phyloP scores from a whole-genome alignment of 352 stramenopile species.

The Phytopythium kandeliae region DNA sequence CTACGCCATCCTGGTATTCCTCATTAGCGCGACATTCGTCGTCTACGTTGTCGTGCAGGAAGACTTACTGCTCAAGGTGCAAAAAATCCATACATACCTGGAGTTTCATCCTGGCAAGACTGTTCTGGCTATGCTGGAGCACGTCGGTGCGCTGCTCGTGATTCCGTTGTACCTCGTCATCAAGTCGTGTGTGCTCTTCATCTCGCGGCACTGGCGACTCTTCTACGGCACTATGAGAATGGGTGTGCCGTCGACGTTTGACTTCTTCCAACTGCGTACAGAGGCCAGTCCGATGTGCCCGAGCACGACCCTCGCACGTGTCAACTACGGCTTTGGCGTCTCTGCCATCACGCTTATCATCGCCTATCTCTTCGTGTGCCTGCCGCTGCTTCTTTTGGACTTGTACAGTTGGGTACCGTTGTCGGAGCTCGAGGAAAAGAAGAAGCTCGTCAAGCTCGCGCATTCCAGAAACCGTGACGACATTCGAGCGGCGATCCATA shows the following conservation, averaged over 20 bases:
- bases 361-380: slow-evolving; percentile 42
- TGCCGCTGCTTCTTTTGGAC: slow-evolving; percentile 49
- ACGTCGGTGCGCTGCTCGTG: slow-evolving; percentile 41
- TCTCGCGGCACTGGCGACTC: slow-evolving; percentile 27
- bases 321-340: slow-evolving; percentile 40
- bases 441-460: slow-evolving; percentile 18
- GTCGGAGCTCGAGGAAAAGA: slow-evolving; percentile 26
- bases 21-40: slow-evolving; percentile 37
- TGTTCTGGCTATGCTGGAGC: slow-evolving; percentile 25
- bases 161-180: slow-evolving; percentile 48
- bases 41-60: slow-evolving; percentile 59
- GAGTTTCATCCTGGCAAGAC: slow-evolving; percentile 30
- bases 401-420: slow-evolving; percentile 54
- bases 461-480: slow-evolving; percentile 22
- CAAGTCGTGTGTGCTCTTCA: slow-evolving; percentile 58
- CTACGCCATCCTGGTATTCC: slow-evolving; percentile 15
- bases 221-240: slow-evolving; percentile 23
- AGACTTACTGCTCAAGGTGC: slow-evolving; percentile 45
- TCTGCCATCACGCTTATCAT: slow-evolving; percentile 29
- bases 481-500: slow-evolving; percentile 47
- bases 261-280: slow-evolving; percentile 16
- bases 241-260: slow-evolving; percentile 8
- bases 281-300: slow-evolving; percentile 9
- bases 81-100: slow-evolving; percentile 43
- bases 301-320: slow-evolving; percentile 13